Evolutionary conservation across 1,284 basidiomycete species (phyloP), one percentile per base, ranked within the genome.

Genomic region (Heterobasidion occidentale): DNA sequence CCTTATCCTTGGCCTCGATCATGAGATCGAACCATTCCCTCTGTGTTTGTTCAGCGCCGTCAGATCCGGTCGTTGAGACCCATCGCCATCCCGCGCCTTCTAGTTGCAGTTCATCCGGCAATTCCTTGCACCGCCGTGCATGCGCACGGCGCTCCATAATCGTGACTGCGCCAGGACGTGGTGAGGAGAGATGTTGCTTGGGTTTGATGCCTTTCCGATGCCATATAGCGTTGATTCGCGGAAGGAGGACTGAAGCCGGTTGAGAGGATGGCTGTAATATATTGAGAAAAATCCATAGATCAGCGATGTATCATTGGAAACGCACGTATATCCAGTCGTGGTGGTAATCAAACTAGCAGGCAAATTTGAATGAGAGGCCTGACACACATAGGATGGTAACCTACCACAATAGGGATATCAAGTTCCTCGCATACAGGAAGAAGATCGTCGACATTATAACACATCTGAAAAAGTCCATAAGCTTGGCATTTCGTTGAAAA

Each of bases 1-100:
- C 94, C 72, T 94, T 93, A 68, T 92, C 90, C 68, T 94, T 92
- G 8, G 89, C 89, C 76, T 97, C 94, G 60, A 97, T 92, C 93
- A 96, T 96, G 61, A 96, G 68, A 70, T 96, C 92, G 54, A 69
- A 83, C 59, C 69, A 67, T 19, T 63, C 64, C 27, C 53, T 47
- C 9, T 61, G 38, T 42, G 46, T 34, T 52, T 15, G 15, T 59
- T 20, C 34, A 14, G 35, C 15, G 2, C 45, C 38, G 3, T 46
- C 57, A 6, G 49, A 14, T 9, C 14, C 11, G 35, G 35, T 14
- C 11, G 20, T 33, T 48, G n/a, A 9, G 36, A 20, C 56, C 53
- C 36, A 59, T 56, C 52, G 58, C 58, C 56, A 65, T 57, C 38
- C 51, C 12, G 52, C 44, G 36, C 54, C 17, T 55, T 82, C 84